phyloP scores from a whole-genome alignment of 2,329 filamentous ascomycete genomes.

The Microcyclospora tardicrescens region DNA sequence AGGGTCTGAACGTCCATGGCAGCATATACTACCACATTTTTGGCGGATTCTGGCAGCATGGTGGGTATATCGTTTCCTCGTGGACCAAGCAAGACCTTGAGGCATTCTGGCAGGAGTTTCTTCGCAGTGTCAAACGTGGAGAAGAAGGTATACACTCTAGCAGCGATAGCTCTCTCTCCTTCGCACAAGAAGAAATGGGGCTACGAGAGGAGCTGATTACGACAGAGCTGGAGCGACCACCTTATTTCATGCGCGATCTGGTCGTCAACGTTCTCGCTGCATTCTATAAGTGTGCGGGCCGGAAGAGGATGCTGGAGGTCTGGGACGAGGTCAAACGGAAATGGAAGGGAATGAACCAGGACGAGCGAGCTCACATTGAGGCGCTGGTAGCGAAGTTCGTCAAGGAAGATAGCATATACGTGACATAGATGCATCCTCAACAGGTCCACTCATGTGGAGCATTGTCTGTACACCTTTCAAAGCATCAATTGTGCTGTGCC shows the following conservation, averaged over 20 bases:
- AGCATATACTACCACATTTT: slow-evolving; percentile 70
- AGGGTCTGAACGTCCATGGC: slow-evolving; percentile 56
- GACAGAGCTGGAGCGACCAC: slow-evolving; percentile 12
- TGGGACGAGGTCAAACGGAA: slow-evolving; percentile 34
- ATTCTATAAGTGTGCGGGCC: slow-evolving; percentile 47
- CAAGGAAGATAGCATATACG: slow-evolving; percentile 2
- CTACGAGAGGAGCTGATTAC: background rate
- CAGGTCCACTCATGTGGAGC: too few species aligned
- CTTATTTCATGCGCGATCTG: slow-evolving; percentile 36
- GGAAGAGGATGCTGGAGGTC: slow-evolving; percentile 39
- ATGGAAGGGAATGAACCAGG: slow-evolving; percentile 26
- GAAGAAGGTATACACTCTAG: background rate
- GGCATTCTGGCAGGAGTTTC: slow-evolving; percentile 52
- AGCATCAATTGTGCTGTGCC: too few species aligned
- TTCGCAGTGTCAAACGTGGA: slow-evolving; percentile 20
- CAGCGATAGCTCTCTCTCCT: background rate
- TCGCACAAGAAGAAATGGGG: background rate
- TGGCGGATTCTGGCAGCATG: slow-evolving; percentile 66
- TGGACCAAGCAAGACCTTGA: slow-evolving; percentile 65
- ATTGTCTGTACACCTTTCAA: too few species aligned
- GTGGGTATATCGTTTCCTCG: slow-evolving; percentile 48
- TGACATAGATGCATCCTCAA: background rate
- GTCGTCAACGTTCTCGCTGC: slow-evolving; percentile 49
- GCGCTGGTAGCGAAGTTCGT: slow-evolving; percentile 5
- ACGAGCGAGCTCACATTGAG: slow-evolving; percentile 12